Evolutionary conservation across 2,329 filamentous ascomycete genomes (phyloP).

Genomic region (Diaporthe citriasiana): DNA sequence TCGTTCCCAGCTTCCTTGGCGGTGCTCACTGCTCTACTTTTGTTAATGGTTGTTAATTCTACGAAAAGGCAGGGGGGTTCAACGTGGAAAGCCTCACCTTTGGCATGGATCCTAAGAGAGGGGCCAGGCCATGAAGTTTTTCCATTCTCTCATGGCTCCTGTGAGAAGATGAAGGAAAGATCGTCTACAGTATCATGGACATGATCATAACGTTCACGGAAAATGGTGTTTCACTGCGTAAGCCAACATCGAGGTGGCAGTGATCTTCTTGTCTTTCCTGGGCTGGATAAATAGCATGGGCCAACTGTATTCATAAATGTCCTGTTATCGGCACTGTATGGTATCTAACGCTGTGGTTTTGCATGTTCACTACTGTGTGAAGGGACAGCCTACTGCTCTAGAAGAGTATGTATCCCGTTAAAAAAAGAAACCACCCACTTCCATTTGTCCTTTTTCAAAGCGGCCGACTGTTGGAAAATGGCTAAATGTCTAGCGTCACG

Average conservation of each 20-base stretch:
- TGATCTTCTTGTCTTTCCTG: no score
- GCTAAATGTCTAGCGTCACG: no score
- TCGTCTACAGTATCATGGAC: no score
- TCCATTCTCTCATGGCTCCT: neutral
- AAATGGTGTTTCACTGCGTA: no score
- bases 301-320: no score
- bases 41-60: neutral
- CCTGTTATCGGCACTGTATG: neutral
- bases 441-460: no score
- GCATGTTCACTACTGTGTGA: neutral
- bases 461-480: no score
- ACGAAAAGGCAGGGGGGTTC: neutral
- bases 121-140: neutral
- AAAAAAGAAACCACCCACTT: neutral
- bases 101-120: conserved; percentile 1
- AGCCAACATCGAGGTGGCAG: no score
- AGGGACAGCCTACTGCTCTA: neutral
- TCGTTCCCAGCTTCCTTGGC: neutral
- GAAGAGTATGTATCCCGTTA: neutral
- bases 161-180: neutral
- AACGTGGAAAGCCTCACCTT: neutral
- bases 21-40: neutral
- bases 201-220: no score
- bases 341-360: neutral
- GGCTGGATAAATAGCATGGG: no score